phyloP scores from a whole-genome alignment of 2,329 filamentous ascomycete species.

The Proliferodiscus dingleyae region DNA sequence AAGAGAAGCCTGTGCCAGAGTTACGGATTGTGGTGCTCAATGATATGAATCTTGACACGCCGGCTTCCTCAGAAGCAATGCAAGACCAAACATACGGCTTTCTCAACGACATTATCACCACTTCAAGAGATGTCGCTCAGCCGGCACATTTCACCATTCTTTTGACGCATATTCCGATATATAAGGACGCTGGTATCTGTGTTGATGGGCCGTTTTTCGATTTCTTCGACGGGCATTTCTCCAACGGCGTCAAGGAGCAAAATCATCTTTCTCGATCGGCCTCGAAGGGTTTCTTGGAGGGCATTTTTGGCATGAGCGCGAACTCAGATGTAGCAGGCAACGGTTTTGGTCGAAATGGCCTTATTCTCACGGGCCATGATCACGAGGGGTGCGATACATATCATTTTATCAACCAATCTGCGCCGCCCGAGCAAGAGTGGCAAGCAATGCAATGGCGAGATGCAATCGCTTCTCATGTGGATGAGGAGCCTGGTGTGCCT shows the following conservation, averaged over 20 bases:
- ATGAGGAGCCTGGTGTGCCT: constrained; percentile 43
- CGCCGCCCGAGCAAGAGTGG: constrained; percentile 24
- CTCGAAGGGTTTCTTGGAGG: constrained; percentile 72
- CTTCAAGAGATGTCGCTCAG: constrained; percentile 55
- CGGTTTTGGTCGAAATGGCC: constrained; percentile 65
- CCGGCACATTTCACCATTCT: constrained; percentile 72
- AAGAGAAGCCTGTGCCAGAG: constrained; percentile 53
- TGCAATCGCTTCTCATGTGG: constrained; percentile 38
- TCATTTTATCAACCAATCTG: constrained; percentile 71
- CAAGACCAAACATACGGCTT: constrained; percentile 76
- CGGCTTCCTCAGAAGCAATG: constrained; percentile 60
- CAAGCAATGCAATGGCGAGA: constrained; percentile 44
- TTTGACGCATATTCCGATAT: constrained; percentile 85
- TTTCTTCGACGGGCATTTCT: constrained; percentile 43
- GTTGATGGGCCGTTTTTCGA: constrained; percentile 14
- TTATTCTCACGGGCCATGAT: constrained; percentile 90
- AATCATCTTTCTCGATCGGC: constrained; percentile 76
- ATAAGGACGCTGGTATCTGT: constrained; percentile 58
- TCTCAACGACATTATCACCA: constrained; percentile 62
- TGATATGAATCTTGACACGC: constrained; percentile 88
- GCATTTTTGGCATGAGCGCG: constrained; percentile 73
- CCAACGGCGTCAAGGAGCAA: constrained; percentile 79
- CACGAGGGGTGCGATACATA: constrained; percentile 90
- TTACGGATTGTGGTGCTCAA: constrained; percentile 84
- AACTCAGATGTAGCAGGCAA: constrained; percentile 51